These are phyloP conservation scores for Loxodes magnus DNA, from an alignment of 73 alveolate genomes.

Conservation along the genomic window DNA sequence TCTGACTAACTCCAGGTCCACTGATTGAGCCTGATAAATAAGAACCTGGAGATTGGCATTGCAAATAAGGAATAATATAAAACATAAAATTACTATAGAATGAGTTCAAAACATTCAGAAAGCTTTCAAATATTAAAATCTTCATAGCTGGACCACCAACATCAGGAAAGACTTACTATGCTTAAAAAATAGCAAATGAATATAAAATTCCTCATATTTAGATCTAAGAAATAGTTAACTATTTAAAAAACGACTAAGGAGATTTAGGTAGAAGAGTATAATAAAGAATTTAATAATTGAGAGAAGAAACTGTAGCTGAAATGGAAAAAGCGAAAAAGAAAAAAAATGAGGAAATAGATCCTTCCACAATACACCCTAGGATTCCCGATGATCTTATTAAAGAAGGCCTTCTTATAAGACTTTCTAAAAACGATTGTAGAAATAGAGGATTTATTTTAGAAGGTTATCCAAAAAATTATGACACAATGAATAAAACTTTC, in stretches of 20 bases:
- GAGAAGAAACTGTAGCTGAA: slow-evolving; percentile 12
- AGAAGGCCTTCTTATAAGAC: slow-evolving; percentile 63
- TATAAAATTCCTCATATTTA: slow-evolving; percentile 69
- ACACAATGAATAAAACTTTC: slow-evolving; percentile 62
- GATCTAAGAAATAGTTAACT: slow-evolving; percentile 22
- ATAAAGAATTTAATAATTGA: slow-evolving; percentile 1
- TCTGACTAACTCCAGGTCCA: slow-evolving; percentile 19
- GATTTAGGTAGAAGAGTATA: slow-evolving; percentile 45
- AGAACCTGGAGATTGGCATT: slow-evolving; percentile 48
- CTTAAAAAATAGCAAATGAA: slow-evolving; percentile 48
- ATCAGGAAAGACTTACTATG: slow-evolving; percentile 66
- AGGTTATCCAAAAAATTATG: slow-evolving; percentile 75
- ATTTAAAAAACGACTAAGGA: slow-evolving; percentile 34
- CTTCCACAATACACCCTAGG: slow-evolving; percentile 16
- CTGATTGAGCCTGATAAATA: slow-evolving; percentile 10
- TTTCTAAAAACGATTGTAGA: slow-evolving; percentile 54
- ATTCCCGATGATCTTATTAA: slow-evolving; percentile 60
- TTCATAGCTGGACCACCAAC: slow-evolving; percentile 84
- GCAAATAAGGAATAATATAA: slow-evolving; percentile 56
- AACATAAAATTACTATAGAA: slow-evolving; percentile 26
- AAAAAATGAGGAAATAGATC: slow-evolving; percentile 12
- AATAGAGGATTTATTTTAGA: slow-evolving; percentile 84
- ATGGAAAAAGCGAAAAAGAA: slow-evolving; percentile 8
- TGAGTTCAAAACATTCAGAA: slow-evolving; percentile 66
- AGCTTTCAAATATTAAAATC: slow-evolving; percentile 56